Conservation (phyloP, 208 protist genomes). For the Leishmania tarentolae region DNA sequence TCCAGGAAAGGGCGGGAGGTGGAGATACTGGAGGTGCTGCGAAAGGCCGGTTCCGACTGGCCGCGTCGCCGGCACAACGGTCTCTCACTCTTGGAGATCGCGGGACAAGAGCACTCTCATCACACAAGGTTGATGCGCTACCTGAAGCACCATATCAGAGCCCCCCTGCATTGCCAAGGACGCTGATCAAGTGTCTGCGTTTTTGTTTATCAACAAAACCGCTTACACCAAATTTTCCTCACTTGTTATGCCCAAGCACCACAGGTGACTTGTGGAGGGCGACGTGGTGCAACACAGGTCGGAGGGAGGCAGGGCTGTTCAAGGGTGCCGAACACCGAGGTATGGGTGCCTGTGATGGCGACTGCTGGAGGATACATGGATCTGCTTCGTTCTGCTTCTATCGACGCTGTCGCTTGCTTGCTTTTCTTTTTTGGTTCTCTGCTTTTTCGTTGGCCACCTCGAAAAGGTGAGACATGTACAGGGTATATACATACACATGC, state of each 20-base stretch:
- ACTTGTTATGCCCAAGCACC: neutral
- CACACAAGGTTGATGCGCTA: slow-evolving; percentile 34
- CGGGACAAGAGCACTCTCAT: slow-evolving; percentile 16
- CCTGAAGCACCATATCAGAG: slow-evolving; percentile 9
- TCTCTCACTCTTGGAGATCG: slow-evolving; percentile 31
- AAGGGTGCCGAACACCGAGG: neutral
- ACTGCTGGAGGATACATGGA: neutral
- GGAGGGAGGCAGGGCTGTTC: neutral
- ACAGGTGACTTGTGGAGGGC: neutral
- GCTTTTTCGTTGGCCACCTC: neutral
- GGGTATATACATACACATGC: neutral
- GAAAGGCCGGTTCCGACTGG: slow-evolving; percentile 49
- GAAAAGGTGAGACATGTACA: neutral
- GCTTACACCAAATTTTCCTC: neutral
- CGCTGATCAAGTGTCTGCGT: neutral
- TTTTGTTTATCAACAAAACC: neutral
- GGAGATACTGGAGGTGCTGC: slow-evolving; percentile 39
- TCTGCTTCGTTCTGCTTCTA: slow-evolving; percentile 1
- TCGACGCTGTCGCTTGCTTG: neutral
- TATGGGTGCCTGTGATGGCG: neutral
- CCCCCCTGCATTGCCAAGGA: neutral
- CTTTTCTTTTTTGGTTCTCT: neutral
- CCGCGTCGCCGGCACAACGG: slow-evolving; percentile 27
- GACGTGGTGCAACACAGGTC: neutral
- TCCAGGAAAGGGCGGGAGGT: slow-evolving; percentile 16